Base-by-base conservation (phyloP, 345 rosid genomes). In the Jatropha curcas region DNA sequence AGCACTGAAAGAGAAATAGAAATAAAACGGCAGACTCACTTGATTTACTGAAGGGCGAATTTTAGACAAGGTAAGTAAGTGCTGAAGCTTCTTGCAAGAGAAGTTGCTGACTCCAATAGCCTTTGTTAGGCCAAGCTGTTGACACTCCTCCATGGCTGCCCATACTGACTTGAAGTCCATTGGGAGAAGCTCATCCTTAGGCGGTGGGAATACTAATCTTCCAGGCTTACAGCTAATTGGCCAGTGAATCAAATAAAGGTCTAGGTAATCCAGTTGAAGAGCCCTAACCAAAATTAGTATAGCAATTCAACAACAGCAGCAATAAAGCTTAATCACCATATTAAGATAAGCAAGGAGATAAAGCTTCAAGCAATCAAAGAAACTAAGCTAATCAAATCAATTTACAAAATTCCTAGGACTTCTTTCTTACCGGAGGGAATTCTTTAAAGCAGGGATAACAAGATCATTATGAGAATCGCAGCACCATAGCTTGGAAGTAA, bases 401-500 rank as follows among this genome's bases (percentile, higher is more conserved):
- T 1, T 3, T 3, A 45, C 30, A 59, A 2, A 20, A 41, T 27
- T 2, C 12, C 4, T 17, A 41, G 1, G 10, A 2, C 1, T 6
- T 4, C 2, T 80, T 67, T 5, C 3, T 80, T 62, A 80, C 83
- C 25, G 19, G 66, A 80, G 81, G 31, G 83, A 43, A 14, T 50
- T 62, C 31, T 71, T 24, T 0, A 87, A 61, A 0, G 82, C 85
- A 2, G 82, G 82, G 35, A 79, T 31, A 20, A 83, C 82, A 27
- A 25, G 75, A 39, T 84, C 65, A 0, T 9, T 51, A 37, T 81
- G 83, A 5, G 82, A 66, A 31, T 84, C 81, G 51, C 45, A 48
- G 60, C 60, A 59, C 85, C 81, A 71, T 8, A 84, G 83, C 79
- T 87, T 87, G 10, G 85, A 74, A 60, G 82, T 79, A 67, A 84